Evolutionary conservation across 345 rosid species (phyloP).

Genomic region (Lepidium sativum): DNA sequence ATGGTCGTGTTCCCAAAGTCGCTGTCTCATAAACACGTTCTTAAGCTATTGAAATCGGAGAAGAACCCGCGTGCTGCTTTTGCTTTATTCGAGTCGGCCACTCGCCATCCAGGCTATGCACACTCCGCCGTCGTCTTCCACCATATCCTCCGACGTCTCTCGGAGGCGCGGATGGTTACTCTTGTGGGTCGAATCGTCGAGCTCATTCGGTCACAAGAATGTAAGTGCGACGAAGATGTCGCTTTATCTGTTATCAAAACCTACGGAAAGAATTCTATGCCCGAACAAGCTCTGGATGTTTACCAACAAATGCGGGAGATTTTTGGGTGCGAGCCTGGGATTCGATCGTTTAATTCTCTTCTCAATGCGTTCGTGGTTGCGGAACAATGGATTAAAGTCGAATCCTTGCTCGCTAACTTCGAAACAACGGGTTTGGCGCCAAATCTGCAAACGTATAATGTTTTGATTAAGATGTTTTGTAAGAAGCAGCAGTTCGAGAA

Average conservation of each 20-base stretch:
- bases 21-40: conserved; percentile 49
- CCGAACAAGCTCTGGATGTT: conserved; percentile 48
- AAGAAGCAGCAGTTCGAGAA: conserved; percentile 50
- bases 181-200: conserved; percentile 51
- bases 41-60: conserved; percentile 59
- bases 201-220: conserved; percentile 44
- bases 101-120: conserved; percentile 38
- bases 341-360: conserved; percentile 57
- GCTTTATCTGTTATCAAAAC: conserved; percentile 57
- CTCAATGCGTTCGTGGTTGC: conserved; percentile 56
- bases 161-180: conserved; percentile 33
- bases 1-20: conserved; percentile 56
- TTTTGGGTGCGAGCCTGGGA: conserved; percentile 69
- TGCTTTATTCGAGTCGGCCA: conserved; percentile 56
- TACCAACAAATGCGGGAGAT: conserved; percentile 56
- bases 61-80: conserved; percentile 43
- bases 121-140: conserved; percentile 62
- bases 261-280: conserved; percentile 55
- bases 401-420: conserved; percentile 42
- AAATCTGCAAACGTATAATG: conserved; percentile 63
- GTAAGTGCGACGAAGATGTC: conserved; percentile 71
- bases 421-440: conserved; percentile 44
- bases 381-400: conserved; percentile 47
- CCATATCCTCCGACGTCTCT: conserved; percentile 72
- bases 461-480: conserved; percentile 67